Percentiles rank a stretch among this genome's conserved stretches.
These are phyloP conservation scores for Peronosclerospora sorghi DNA, from an alignment of 352 stramenopile genomes.

Conservation along the genomic window DNA sequence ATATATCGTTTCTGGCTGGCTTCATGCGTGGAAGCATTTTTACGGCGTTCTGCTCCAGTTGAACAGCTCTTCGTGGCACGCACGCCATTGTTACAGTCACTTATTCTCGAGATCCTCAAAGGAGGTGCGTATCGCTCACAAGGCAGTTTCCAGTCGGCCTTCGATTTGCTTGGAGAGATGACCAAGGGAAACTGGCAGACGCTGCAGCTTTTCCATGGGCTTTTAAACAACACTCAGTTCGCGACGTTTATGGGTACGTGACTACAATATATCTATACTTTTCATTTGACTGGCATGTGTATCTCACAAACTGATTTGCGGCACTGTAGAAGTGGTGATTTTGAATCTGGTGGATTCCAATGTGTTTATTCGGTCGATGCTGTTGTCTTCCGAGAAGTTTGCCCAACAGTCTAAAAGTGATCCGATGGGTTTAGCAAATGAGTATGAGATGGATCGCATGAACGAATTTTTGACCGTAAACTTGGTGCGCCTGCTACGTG, in stretches of 20 bases:
- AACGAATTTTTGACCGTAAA: constrained; percentile 85
- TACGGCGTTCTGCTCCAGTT: constrained; percentile 70
- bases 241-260: constrained; percentile 80
- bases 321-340: constrained; percentile 74
- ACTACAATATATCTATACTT: background rate
- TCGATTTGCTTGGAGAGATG: constrained; percentile 93
- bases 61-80: constrained; percentile 89
- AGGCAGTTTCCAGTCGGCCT: constrained; percentile 91
- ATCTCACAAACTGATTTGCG: constrained; percentile 2
- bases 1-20: constrained; percentile 95
- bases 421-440: constrained; percentile 32
- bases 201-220: constrained; percentile 82
- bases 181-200: constrained; percentile 89
- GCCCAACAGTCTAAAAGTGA: constrained; percentile 23
- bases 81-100: constrained; percentile 77
- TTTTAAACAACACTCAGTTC: constrained; percentile 85
- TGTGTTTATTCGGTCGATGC: constrained; percentile 92
- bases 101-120: constrained; percentile 84
- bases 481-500: constrained; percentile 82
- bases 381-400: constrained; percentile 74
- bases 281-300: constrained; percentile 1
- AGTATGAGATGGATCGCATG: constrained; percentile 70
- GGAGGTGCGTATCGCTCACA: constrained; percentile 73
- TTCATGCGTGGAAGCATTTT: constrained; percentile 92
- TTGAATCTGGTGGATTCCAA: constrained; percentile 94